phyloP scores from a whole-genome alignment of 2,329 filamentous ascomycete species.

The Sordariomycetes sp. region DNA sequence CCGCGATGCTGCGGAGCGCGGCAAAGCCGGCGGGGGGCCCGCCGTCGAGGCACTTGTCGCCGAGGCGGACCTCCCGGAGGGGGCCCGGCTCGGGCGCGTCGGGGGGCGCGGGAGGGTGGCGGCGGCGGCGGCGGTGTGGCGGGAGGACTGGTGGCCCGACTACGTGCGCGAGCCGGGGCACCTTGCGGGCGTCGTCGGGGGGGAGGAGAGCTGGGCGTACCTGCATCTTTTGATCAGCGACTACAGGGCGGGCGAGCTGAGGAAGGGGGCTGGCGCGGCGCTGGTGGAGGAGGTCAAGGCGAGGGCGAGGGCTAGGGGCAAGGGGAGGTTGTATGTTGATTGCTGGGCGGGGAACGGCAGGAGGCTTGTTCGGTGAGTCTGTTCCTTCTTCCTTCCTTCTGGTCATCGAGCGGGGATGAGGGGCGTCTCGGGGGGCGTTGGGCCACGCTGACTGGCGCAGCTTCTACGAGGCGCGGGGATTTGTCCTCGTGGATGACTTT shows the following conservation, averaged over 20 bases:
- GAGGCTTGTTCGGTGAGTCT: slow-evolving; percentile 8
- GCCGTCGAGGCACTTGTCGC: slow-evolving; percentile 14
- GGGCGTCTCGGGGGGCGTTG: too few relatives aligned
- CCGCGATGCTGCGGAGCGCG: slow-evolving; percentile 12
- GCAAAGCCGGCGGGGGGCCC: slow-evolving; percentile 9
- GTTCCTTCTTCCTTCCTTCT: not conserved
- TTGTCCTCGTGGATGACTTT: slow-evolving; percentile 3
- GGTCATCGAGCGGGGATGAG: too few relatives aligned
- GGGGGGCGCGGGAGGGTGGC: slow-evolving; percentile 2
- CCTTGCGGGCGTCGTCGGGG: slow-evolving; percentile 2
- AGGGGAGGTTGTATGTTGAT: slow-evolving; percentile 12
- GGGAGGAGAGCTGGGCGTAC: slow-evolving; percentile 6
- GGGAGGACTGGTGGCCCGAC: slow-evolving; percentile 6
- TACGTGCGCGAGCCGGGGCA: slow-evolving; percentile 6
- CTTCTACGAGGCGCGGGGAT: slow-evolving; percentile 4
- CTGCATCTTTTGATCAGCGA: slow-evolving; percentile 10
- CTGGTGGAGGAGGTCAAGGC: slow-evolving; percentile 7
- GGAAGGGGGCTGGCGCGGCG: slow-evolving; percentile 6
- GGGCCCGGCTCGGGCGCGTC: not conserved
- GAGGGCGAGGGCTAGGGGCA: slow-evolving; percentile 2
- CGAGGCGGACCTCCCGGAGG: slow-evolving; percentile 10
- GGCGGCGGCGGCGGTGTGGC: slow-evolving; percentile 4
- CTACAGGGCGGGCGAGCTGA: slow-evolving; percentile 4
- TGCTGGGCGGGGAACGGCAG: slow-evolving; percentile 13
- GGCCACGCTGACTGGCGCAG: not conserved